Conservation (phyloP, 768 basidiomycete genomes). For the Tulasnella sp. region DNA sequence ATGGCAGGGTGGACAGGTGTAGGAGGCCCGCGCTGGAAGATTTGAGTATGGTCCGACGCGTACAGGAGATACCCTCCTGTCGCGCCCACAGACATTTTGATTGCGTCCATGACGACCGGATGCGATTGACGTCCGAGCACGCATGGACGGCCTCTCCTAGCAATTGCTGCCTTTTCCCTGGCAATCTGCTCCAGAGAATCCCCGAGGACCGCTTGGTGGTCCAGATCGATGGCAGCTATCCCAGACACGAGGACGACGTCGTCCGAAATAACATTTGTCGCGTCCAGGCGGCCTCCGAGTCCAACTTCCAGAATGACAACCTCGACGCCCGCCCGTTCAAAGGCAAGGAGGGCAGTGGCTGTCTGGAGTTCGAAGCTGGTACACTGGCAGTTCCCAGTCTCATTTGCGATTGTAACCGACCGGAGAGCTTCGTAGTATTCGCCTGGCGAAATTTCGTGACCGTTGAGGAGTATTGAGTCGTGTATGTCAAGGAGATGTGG, state of each 20-base stretch:
- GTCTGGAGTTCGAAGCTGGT: constrained; percentile 85
- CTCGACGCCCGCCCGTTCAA: constrained; percentile 68
- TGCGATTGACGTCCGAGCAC: constrained; percentile 64
- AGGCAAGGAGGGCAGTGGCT: constrained; percentile 69
- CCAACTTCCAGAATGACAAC: constrained; percentile 88
- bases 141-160: constrained; percentile 57
- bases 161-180: constrained; percentile 78
- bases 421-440: constrained; percentile 49
- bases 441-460: constrained; percentile 47
- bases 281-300: constrained; percentile 88
- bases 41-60: constrained; percentile 34
- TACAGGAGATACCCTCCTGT: constrained; percentile 43
- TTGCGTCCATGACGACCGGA: constrained; percentile 41
- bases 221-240: constrained; percentile 82
- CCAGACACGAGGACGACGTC: constrained; percentile 68
- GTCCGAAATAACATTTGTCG: constrained; percentile 84
- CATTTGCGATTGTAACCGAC: constrained; percentile 51
- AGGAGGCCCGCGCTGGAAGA: neutral
- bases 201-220: constrained; percentile 90
- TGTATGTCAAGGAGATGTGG: constrained; percentile 78
- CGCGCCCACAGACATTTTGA: constrained; percentile 44
- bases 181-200: constrained; percentile 69
- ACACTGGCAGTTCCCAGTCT: constrained; percentile 46
- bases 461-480: constrained; percentile 73
- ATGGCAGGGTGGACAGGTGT: neutral